Evolutionary conservation across 2,329 filamentous ascomycete species (phyloP).

Genomic region (Cordyceps pruinosa): DNA sequence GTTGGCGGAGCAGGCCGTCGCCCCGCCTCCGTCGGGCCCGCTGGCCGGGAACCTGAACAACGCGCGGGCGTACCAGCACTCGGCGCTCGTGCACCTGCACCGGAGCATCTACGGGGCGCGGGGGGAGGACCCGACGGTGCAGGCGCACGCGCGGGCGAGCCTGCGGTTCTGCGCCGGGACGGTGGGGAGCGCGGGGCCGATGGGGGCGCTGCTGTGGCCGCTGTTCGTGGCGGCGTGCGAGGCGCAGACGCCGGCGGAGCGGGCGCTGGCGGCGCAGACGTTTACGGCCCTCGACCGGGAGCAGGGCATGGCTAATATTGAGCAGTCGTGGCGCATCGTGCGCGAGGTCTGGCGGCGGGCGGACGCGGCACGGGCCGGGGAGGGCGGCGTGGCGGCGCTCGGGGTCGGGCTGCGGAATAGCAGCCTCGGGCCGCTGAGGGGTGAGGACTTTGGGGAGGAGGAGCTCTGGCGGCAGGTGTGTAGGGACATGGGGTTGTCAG

Average conservation of each 20-base stretch:
- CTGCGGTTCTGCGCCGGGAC: constrained; percentile 49
- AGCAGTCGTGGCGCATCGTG: constrained; percentile 52
- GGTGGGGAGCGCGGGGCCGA: constrained; percentile 49
- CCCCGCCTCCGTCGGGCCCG: constrained; percentile 30
- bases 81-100: constrained; percentile 51
- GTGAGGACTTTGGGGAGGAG: constrained; percentile 4
- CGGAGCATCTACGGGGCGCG: constrained; percentile 44
- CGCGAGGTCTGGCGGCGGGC: constrained; percentile 54
- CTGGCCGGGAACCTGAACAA: constrained; percentile 52
- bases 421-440: not conserved
- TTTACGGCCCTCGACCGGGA: constrained; percentile 48
- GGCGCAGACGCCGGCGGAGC: constrained; percentile 42
- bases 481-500: constrained; percentile 49
- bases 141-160: constrained; percentile 44
- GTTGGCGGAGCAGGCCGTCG: constrained; percentile 20
- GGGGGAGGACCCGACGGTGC: constrained; percentile 43
- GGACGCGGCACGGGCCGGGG: constrained; percentile 28
- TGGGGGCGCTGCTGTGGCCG: constrained; percentile 58
- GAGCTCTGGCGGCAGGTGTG: constrained; percentile 53
- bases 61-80: constrained; percentile 53
- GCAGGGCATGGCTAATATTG: constrained; percentile 61
- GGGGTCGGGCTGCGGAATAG: not conserved
- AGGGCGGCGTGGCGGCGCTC: not conserved
- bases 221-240: constrained; percentile 58
- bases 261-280: constrained; percentile 42